phyloP scores from a whole-genome alignment of 768 basidiomycete genomes.

The Boletus coccyginus region DNA sequence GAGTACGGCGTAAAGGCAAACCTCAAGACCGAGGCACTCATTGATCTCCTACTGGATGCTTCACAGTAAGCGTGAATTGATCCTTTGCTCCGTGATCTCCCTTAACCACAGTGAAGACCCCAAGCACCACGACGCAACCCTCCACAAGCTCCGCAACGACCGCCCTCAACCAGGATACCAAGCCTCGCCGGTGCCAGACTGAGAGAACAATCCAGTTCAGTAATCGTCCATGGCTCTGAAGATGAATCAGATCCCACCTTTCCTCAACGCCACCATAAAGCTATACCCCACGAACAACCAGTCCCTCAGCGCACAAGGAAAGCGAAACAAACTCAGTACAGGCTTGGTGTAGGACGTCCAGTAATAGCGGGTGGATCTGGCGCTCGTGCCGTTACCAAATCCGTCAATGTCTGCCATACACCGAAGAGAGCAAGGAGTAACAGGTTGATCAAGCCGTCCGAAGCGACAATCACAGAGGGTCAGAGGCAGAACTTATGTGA shows the following conservation, averaged over 20 bases:
- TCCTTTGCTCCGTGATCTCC: constrained; percentile 36
- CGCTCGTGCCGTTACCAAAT: constrained; percentile 62
- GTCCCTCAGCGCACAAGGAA: constrained; percentile 51
- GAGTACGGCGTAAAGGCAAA: constrained; percentile 82
- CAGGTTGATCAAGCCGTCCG: constrained; percentile 46
- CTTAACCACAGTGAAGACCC: constrained; percentile 32
- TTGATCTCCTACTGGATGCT: constrained; percentile 66
- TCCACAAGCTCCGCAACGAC: constrained; percentile 23
- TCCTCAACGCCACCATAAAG: constrained; percentile 18
- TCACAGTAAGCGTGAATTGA: constrained; percentile 35
- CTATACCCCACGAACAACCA: constrained; percentile 16
- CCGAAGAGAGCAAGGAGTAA: constrained; percentile 48
- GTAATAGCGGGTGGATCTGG: constrained; percentile 63
- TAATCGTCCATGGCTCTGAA: constrained; percentile 41
- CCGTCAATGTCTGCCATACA: constrained; percentile 47
- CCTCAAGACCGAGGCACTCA: constrained; percentile 75
- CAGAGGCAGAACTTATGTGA: background rate
- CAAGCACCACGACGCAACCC: constrained; percentile 20
- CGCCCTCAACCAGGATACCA: constrained; percentile 33
- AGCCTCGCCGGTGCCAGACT: constrained; percentile 26
- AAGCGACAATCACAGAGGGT: constrained; percentile 62
- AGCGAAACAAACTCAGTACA: constrained; percentile 68
- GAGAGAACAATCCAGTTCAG: constrained; percentile 34
- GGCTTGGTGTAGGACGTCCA: constrained; percentile 72
- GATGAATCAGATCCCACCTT: constrained; percentile 39